Evolutionary conservation across 805 yeast species (phyloP), one percentile per base, ranked within the genome.

Genomic region (Candida silvatica): DNA sequence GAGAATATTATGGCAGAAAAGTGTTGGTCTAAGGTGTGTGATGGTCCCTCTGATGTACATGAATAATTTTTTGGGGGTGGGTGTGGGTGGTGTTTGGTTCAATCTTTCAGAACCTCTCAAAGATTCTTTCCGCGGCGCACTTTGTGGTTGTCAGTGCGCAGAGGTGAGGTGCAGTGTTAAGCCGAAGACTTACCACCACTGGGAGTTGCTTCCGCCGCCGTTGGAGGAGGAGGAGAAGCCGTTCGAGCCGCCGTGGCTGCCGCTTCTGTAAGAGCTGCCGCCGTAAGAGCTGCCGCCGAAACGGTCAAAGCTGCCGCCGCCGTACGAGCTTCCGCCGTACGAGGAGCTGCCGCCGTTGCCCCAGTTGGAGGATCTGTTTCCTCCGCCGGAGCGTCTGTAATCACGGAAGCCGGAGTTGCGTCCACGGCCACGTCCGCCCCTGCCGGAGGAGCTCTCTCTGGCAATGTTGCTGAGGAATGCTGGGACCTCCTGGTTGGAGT

Each of bases 401-500:
- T 70, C 77, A 59, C 72, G 64, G 29, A 25, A 32, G 9, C 23
- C 29, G 5, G 15, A 6, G 49, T 40, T 47, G 32, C 42, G 43
- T 34, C 50, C 44, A 16, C 48, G 39, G 42, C 77, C 66, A 44
- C 77, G 68, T 33, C 74, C 66, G 41, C 72, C 71, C 42, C 66
- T 64, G 38, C 75, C 72, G 49, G 66, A 66, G 33, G 76, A 60
- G 38, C 72, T 62, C 67, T 87, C 97, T 67, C 94, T 81, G 40
- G 83, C 69, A 47, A 87, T 76, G 43, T 79, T 74, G 47, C 70
- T 74, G 61, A 92, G 73, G 71, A 92, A 92, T 42, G 73, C 74
- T 46, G 99, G 99, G 46, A 88, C 82, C 62, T 90, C 97, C 71
- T 92, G 99, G 69, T 92, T 90, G 44, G 98, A 97, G 67, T 92